Base-by-base conservation (phyloP, 2,329 filamentous ascomycete species). In the Dothiorella sarmentorum region DNA sequence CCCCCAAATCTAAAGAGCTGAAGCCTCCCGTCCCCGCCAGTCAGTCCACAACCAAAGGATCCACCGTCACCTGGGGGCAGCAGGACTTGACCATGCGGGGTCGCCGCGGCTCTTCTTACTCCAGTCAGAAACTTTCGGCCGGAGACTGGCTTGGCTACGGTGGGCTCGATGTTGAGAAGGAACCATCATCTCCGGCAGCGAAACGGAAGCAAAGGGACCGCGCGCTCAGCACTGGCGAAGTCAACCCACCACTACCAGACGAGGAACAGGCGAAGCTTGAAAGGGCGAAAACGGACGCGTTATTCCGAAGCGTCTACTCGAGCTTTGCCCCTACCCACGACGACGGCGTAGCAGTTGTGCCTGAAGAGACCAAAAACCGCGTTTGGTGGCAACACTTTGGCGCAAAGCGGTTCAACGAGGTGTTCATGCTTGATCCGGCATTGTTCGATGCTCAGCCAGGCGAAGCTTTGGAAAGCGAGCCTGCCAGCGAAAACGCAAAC, bases 271-370 rank as follows among this genome's bases (percentile, higher is more conserved):
- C 67, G n/a, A 73, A 73, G 13, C 64, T 71, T 3, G 68, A 88
- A 67, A 77, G 83, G 65, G 82, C 83, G 3, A 87, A 88, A 68
- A 84, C 91, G 73, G 89, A 92, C 64, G 81, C 86, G 0, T 75
- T 92, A 9, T 93, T 92, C 68, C 82, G 88, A 27, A 85, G 87
- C 57, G 89, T 86, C 1, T 93, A 91, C 70, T 91, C 88, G 0
- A 89, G 87, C 67, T 93, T 92, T 70, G 89, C 89, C 5, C 89
- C 89, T 0, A 85, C 82, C 53, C 86, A 84, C 65, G 89, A 93
- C 70, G 86, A 92, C 67, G 82, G 87, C 3, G 83, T 81, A 11
- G 87, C 89, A 5, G 78, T 91, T 59, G 78, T 91, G 3, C 84
- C 89, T 0, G 84, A 86, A 1, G 83, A 84, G 31, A 80, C 85